Percentiles rank a stretch among this genome's conserved stretches.
Evolutionary conservation across 495 filamentous ascomycete genomes (phyloP).

Genomic region (Penicillium angulare): DNA sequence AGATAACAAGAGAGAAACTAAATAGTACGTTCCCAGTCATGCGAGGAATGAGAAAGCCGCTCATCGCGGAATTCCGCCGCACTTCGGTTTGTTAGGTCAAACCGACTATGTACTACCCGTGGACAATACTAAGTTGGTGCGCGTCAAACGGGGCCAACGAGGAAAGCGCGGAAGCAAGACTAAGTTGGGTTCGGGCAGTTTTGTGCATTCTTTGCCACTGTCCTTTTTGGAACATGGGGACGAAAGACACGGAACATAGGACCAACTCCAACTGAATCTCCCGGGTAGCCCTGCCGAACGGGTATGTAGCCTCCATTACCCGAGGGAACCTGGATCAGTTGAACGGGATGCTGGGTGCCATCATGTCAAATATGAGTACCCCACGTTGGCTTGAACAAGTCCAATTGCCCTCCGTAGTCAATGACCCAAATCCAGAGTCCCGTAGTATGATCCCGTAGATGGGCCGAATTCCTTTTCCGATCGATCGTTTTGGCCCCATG

Average conservation of each 20-base stretch:
- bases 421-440: no score
- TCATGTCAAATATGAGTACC: no score
- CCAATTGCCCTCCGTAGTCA: no score
- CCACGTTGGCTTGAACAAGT: no score
- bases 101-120: no score
- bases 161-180: no score
- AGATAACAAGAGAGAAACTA: no score
- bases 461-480: not conserved
- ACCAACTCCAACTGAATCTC: not conserved
- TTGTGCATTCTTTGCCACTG: not conserved
- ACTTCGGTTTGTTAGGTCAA: not conserved
- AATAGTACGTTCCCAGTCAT: no score
- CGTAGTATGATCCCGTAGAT: not conserved
- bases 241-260: not conserved
- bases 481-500: not conserved
- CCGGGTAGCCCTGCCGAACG: constrained; percentile 10
- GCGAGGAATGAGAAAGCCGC: not conserved
- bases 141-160: no score
- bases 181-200: not conserved
- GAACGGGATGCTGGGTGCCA: no score
- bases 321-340: no score
- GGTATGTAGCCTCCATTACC: not conserved
- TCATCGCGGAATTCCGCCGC: not conserved
- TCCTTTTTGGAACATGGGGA: not conserved
- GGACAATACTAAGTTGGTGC: no score